Base-by-base conservation (phyloP, 1,284 basidiomycete genomes). In the Amylostereum chailletii region DNA sequence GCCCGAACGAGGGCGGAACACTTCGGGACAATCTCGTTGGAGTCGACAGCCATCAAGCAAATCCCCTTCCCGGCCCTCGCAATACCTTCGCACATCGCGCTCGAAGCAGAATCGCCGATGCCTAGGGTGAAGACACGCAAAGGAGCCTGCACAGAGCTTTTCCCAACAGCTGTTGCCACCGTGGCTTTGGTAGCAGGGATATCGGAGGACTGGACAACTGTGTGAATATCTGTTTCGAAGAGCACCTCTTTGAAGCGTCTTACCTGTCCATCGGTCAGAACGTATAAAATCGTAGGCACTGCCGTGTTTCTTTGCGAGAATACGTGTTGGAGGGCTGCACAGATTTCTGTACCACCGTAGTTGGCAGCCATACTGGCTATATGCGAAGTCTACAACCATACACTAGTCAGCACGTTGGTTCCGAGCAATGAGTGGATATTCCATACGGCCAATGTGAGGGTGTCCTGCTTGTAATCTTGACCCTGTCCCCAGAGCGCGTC, bases 91-190 rank as follows among this genome's bases (percentile, higher is more conserved):
- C 77, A 79, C 54, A 75, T 64, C 0, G 66, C 72, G 6, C 66
- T 74, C 5, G 80, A 81, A 6, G 75, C 70, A 1, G 55, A 56
- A 37, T 60, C 46, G 7, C 80, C 79, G n/a, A 82, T 78, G 0
- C 79, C 80, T 1, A 82, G 67, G 3, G 71, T 69, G 49, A 79
- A 82, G 1, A 81, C 66, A 7, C 76, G 74, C 2, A 76, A 51
- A 6, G 64, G 66, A 0, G 68, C 65, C 1, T 58, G 34, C 3
- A 43, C 3, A 7, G 49, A 1, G 27, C 34, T 44, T 4, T 27
- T n/a, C 6, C 6, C 7, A 4, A 51, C 50, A n/a, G 32, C 44
- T 3, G 38, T 11, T 11, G 46, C n/a, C 9, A 76, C 65, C 4
- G 63, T 50, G 0, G 40, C 38, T 3, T 58, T 54, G 2, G 67